Base-by-base conservation (phyloP, 106 monocot species). In the Gastrodia elata region DNA sequence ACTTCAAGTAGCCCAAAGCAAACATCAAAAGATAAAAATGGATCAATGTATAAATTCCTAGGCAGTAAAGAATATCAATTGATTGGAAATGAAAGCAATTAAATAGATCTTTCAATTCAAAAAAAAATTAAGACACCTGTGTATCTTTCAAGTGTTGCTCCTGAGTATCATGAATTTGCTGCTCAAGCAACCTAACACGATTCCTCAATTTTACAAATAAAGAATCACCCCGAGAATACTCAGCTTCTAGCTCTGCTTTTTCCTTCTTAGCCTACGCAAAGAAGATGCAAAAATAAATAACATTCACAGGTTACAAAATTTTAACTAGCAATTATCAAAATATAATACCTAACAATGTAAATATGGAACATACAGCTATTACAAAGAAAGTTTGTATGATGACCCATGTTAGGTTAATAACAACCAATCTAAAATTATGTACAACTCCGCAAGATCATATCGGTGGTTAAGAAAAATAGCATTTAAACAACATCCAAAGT, bases 91-190 rank as follows among this genome's bases (percentile, higher is more conserved):
- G 64, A 75, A 64, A 41, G 34, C 25, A 55, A 15, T 35, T 6
- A 73, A 57, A 7, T 32, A 49, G 6, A 28, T 9, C 28, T 2
- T 22, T 14, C 32, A 61, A 61, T 8, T 27, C 13, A 24, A 61
- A n/a, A 5, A 68, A 73, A 1, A 9, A 46, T 39, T 38, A 24
- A 35, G 4, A 24, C 56, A 94, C 98, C 93, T 98, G 91, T 43
- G 93, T 93, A 65, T 78, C 68, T 85, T 70, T 86, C 39, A 85
- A 77, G 73, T 85, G 77, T 52, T 93, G 83, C 43, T 85, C 83
- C 32, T 89, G 83, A 85, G 93, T 83, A 73, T 88, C 93, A 71
- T 49, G 71, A 80, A 93, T 75, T 91, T 93, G 90, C 35, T 82
- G 78, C 68, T 91, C 80, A 64, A 98, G 88, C 58, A 38, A 72